These are phyloP conservation scores for Bassia scoparia DNA, from an alignment of 148 eudicot species.

Conservation along the genomic window DNA sequence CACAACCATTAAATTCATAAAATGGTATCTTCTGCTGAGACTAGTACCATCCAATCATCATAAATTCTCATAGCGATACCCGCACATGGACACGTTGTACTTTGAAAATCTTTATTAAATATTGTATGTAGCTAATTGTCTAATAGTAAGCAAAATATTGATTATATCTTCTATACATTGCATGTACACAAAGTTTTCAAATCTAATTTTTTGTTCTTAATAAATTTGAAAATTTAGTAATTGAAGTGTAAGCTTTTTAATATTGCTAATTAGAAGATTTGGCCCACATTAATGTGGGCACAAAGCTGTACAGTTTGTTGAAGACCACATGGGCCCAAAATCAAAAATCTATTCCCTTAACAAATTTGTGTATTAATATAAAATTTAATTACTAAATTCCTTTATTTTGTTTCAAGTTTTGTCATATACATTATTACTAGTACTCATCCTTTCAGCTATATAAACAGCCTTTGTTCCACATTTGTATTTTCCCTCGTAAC, in stretches of 20 bases:
- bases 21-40: too few species aligned
- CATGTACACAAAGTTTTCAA: background rate
- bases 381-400: background rate
- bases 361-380: constrained; percentile 16
- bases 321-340: constrained; percentile 23
- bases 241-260: background rate
- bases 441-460: background rate
- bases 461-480: constrained; percentile 2
- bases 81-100: too few species aligned
- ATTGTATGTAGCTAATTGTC: too few species aligned
- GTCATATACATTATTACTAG: background rate
- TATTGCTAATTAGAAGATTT: background rate
- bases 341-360: constrained; percentile 1
- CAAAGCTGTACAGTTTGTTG: constrained; percentile 10
- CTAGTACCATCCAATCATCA: too few species aligned
- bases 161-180: constrained; percentile 7
- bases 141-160: background rate
- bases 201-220: background rate
- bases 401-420: background rate
- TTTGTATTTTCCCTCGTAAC: background rate
- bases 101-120: too few species aligned
- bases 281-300: constrained; percentile 21
- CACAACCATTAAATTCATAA: too few species aligned
- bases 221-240: background rate
- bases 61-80: too few species aligned